phyloP scores from a whole-genome alignment of 352 stramenopile species.

The Chrysophaeum taylorii region DNA sequence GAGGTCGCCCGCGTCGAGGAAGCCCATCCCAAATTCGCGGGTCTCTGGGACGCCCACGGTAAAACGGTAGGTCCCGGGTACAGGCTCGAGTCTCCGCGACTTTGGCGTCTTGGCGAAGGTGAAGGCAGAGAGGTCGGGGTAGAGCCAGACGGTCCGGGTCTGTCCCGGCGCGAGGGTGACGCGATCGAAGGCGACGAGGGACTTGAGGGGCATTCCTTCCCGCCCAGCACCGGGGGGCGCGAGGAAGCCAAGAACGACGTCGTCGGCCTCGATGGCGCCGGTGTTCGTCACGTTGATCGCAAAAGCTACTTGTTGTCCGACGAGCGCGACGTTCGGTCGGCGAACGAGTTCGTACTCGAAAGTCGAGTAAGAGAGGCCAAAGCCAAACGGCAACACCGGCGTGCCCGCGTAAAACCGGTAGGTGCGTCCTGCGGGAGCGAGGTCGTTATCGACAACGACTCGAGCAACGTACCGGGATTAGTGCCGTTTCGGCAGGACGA shows the following conservation, averaged over 20 bases:
- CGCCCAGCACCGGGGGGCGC: constrained; percentile 13
- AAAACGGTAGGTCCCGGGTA: background rate
- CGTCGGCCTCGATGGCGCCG: constrained; percentile 15
- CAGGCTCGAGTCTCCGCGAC: background rate
- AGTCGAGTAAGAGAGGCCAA: constrained; percentile 69
- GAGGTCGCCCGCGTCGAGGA: background rate
- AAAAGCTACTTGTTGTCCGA: background rate
- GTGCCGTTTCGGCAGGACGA: constrained; percentile 16
- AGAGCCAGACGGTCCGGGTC: constrained; percentile 11
- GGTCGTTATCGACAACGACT: too few species aligned
- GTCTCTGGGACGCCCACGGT: background rate
- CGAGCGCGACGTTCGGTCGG: background rate
- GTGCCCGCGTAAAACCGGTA: constrained; percentile 77
- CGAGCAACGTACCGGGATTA: too few species aligned
- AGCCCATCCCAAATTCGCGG: background rate
- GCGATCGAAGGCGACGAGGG: constrained; percentile 19
- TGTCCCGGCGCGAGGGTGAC: constrained; percentile 9
- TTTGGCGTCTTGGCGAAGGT: constrained; percentile 8
- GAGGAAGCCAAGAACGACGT: constrained; percentile 24
- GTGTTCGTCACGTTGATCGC: constrained; percentile 21
- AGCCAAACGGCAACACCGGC: constrained; percentile 72
- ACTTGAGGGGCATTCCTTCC: constrained; percentile 17
- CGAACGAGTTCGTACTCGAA: constrained; percentile 10
- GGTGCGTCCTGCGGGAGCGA: too few species aligned
- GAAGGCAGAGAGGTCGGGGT: constrained; percentile 10